Conservation (phyloP, 2,329 filamentous ascomycete species). For the Bipolaris bicolor region DNA sequence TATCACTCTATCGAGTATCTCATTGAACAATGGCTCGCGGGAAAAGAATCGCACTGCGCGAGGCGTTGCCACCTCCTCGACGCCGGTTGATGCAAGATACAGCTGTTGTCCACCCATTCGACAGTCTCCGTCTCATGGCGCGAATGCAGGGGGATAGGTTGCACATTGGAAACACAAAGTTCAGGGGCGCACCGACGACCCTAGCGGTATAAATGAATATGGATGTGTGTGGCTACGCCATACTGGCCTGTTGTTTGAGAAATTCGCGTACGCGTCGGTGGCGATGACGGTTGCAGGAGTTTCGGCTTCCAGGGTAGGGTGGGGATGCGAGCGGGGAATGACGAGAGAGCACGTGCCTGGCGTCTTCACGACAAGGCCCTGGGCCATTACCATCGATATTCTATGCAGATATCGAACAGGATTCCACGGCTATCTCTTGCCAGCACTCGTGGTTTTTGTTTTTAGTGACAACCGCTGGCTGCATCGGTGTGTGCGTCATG, state of each 20-base stretch:
- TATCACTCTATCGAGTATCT: not conserved
- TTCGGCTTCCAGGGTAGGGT: not conserved
- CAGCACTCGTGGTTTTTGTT: not conserved
- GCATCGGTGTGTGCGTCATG: not conserved
- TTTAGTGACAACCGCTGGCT: not conserved
- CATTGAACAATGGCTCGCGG: conserved; percentile 7
- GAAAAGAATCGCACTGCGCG: conserved; percentile 12
- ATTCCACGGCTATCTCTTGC: not conserved
- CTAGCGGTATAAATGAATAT: no score
- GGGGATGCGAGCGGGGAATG: conserved; percentile 12
- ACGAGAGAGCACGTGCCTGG: conserved; percentile 12
- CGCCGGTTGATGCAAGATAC: conserved; percentile 1
- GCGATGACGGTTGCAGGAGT: conserved; percentile 4
- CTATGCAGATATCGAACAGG: not conserved
- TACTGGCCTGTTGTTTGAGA: not conserved
- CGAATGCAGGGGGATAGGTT: conserved; percentile 8
- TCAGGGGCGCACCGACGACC: conserved; percentile 9
- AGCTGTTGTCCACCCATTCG: conserved; percentile 8
- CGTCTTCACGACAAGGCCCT: not conserved
- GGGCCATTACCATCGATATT: not conserved
- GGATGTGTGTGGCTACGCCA: not conserved
- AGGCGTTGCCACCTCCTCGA: not conserved
- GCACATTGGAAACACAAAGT: conserved; percentile 1
- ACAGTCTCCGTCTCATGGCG: conserved; percentile 14
- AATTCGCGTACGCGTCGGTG: not conserved